These are phyloP conservation scores for Pseudopithomyces maydicus DNA, from an alignment of 2,329 filamentous ascomycete genomes.

Conservation along the genomic window DNA sequence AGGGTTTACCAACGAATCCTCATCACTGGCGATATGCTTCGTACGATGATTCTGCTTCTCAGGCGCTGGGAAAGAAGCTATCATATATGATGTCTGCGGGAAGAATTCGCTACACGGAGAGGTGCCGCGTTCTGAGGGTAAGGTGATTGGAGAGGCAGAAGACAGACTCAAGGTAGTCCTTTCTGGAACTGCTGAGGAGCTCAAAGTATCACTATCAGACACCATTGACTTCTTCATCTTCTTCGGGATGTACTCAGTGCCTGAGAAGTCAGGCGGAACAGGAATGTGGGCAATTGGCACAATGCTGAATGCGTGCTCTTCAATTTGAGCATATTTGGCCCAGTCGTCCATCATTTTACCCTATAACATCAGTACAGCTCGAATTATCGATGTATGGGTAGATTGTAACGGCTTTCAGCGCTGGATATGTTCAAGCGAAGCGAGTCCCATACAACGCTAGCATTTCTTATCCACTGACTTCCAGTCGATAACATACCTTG, in stretches of 20 bases:
- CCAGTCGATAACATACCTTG: not conserved
- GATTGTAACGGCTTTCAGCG: no score
- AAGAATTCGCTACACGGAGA: not conserved
- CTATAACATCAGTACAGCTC: not conserved
- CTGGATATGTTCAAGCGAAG: no score
- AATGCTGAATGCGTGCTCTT: not conserved
- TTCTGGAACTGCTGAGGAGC: not conserved
- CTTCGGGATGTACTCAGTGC: not conserved
- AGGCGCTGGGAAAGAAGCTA: no score
- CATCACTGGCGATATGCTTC: no score
- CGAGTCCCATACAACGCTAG: not conserved
- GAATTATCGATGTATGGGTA: no score
- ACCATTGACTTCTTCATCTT: not conserved
- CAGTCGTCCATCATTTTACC: not conserved
- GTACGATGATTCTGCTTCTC: no score
- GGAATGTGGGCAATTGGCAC: conserved; percentile 2
- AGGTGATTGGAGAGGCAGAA: not conserved
- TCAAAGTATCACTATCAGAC: not conserved
- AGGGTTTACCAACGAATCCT: no score
- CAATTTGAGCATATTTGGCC: not conserved
- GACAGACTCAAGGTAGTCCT: not conserved
- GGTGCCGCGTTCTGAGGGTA: no score
- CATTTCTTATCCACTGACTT: not conserved
- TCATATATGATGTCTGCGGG: no score
- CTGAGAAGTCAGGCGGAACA: not conserved